phyloP scores from a whole-genome alignment of 768 basidiomycete genomes.

The Tephrocybe sp. region DNA sequence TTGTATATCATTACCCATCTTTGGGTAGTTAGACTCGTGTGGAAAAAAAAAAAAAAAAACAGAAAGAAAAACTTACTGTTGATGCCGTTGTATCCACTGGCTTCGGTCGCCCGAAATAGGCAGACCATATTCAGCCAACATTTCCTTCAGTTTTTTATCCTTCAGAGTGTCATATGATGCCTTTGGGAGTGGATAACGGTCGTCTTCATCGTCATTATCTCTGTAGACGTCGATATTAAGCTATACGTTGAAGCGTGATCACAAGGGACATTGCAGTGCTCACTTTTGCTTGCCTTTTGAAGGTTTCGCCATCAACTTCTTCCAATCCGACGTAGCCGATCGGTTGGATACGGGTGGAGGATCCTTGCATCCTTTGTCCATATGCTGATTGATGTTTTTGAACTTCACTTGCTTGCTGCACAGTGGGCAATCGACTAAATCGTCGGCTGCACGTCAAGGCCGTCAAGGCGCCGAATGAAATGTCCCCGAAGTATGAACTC shows the following conservation, averaged over 20 bases:
- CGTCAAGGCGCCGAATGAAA: neutral
- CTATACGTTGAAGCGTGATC: neutral
- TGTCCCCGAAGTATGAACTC: conserved; percentile 1
- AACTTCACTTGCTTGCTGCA: conserved; percentile 50
- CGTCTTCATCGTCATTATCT: conserved; percentile 27
- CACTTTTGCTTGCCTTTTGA: conserved; percentile 45
- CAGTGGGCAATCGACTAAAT: conserved; percentile 59
- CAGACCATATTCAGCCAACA: conserved; percentile 51
- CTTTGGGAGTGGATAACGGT: conserved; percentile 55
- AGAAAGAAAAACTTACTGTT: conserved; percentile 40
- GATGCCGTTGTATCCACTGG: conserved; percentile 55
- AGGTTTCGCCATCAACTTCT: conserved; percentile 38
- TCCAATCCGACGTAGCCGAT: conserved; percentile 41
- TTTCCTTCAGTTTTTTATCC: conserved; percentile 57
- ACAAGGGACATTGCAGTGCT: neutral
- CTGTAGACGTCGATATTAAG: neutral
- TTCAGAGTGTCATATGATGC: conserved; percentile 65
- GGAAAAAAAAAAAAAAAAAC: too few relatives aligned
- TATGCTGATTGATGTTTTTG: conserved; percentile 58
- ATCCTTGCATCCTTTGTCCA: conserved; percentile 60
- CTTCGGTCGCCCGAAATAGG: conserved; percentile 52
- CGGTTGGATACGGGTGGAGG: conserved; percentile 24
- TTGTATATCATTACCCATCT: conserved; percentile 76
- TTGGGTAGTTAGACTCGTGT: too few relatives aligned
- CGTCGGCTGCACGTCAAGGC: conserved; percentile 27